Percentiles rank a stretch among this genome's conserved stretches.
Conservation (phyloP, 495 filamentous ascomycete species). For the Penicillium maclennaniae region DNA sequence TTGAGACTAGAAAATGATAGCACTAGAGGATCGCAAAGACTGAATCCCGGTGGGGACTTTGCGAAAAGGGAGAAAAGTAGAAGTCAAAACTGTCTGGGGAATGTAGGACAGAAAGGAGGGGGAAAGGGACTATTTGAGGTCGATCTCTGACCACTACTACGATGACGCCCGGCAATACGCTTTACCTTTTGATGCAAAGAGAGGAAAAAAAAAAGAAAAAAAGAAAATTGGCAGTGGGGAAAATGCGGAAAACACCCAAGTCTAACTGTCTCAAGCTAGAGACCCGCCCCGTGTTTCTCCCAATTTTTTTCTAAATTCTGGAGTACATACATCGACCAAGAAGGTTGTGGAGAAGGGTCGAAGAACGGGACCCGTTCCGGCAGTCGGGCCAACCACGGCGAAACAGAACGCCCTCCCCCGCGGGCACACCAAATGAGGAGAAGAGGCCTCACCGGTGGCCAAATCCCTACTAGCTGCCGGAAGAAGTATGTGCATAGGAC, state of each 20-base stretch:
- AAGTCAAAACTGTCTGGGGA: constrained; percentile 1
- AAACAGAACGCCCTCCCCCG: not conserved
- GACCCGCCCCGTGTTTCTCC: constrained; percentile 10
- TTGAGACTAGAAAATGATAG: not conserved
- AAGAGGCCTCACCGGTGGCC: constrained; percentile 14
- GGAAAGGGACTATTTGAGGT: constrained; percentile 18
- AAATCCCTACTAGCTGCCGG: constrained; percentile 7
- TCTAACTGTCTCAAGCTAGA: constrained; percentile 4
- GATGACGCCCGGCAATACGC: constrained; percentile 14
- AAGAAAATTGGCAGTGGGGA: constrained; percentile 5
- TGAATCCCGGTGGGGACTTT: not conserved
- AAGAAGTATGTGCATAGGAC: constrained; percentile 8
- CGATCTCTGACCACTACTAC: constrained; percentile 6
- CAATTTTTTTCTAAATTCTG: constrained; percentile 8
- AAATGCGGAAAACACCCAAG: constrained; percentile 9
- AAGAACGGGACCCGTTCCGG: constrained; percentile 1
- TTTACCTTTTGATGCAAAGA: constrained; percentile 11
- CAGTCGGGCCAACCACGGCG: constrained; percentile 8
- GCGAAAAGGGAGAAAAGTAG: constrained; percentile 5
- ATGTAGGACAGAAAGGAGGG: constrained; percentile 3
- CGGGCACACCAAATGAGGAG: constrained; percentile 2
- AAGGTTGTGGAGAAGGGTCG: constrained; percentile 2
- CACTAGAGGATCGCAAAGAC: not conserved
- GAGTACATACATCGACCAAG: not conserved
- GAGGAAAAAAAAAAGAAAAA: constrained; percentile 3